Conservation (phyloP, 2,329 filamentous ascomycete species). For the Calonectria pauciramosa region DNA sequence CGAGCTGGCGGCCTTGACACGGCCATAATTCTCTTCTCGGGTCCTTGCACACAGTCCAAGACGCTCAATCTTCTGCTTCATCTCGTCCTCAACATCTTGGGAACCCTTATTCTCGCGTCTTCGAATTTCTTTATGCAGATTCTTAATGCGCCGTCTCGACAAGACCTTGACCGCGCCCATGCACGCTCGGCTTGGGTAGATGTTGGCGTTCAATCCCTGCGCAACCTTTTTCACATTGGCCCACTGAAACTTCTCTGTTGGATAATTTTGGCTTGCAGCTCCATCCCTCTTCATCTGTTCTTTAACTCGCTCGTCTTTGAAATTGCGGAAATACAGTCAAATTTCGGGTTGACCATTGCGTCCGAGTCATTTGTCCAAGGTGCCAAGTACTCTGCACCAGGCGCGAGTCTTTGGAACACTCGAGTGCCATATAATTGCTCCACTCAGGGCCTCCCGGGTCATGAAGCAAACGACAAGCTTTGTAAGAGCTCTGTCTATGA, state of each 20-base stretch:
- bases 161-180: constrained; percentile 13
- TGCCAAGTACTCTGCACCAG: constrained; percentile 5
- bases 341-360: constrained; percentile 6
- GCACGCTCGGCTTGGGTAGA: constrained; percentile 12
- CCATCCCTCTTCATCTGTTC: constrained; percentile 14
- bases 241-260: constrained; percentile 14
- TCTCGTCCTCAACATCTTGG: constrained; percentile 5
- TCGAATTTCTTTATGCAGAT: constrained; percentile 22
- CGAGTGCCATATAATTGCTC: constrained; percentile 5
- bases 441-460: background rate
- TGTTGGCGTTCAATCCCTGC: constrained; percentile 15
- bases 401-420: constrained; percentile 10
- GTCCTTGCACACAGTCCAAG: background rate
- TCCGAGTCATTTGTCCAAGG: constrained; percentile 4
- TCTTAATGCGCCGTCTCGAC: background rate
- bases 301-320: constrained; percentile 14
- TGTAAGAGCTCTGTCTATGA: background rate
- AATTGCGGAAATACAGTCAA: background rate
- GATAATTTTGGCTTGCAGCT: constrained; percentile 13
- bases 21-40: background rate
- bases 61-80: constrained; percentile 9
- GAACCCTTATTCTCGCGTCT: constrained; percentile 11
- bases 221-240: constrained; percentile 9
- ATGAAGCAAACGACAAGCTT: background rate
- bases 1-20: background rate